Evolutionary conservation across 2,329 filamentous ascomycete genomes (phyloP).

Genomic region (Pseudogymnoascus sp.): DNA sequence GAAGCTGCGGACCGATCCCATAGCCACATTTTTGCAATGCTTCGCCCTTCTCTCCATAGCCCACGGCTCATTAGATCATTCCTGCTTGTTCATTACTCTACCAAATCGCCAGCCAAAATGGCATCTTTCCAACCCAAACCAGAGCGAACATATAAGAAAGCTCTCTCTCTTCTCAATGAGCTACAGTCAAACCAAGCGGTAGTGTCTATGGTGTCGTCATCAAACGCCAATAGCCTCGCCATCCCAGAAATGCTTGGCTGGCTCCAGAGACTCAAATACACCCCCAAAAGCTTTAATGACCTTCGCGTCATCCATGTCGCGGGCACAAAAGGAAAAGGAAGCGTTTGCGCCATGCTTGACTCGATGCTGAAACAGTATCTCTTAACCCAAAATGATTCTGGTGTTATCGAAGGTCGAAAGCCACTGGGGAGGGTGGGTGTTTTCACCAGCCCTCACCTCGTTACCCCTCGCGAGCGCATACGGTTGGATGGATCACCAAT

Average conservation of each 20-base stretch:
- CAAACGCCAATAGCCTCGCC: slow-evolving; percentile 18
- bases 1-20: neutral
- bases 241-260: slow-evolving; percentile 29
- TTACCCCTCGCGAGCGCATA: slow-evolving; percentile 60
- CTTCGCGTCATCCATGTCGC: slow-evolving; percentile 63
- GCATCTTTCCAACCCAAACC: neutral
- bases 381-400: neutral
- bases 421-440: slow-evolving; percentile 43
- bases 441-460: slow-evolving; percentile 62
- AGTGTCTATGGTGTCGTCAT: neutral
- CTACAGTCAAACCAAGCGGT: neutral
- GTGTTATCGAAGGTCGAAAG: neutral
- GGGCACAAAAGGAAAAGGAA: slow-evolving; percentile 72
- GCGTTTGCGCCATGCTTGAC: slow-evolving; percentile 59
- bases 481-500: slow-evolving; percentile 52
- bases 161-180: neutral
- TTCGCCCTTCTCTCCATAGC: neutral
- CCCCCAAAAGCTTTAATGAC: slow-evolving; percentile 43
- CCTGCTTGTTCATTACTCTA: neutral
- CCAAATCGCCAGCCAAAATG: neutral
- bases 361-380: slow-evolving; percentile 50
- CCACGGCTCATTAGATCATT: slow-evolving; percentile 3
- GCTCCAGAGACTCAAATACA: slow-evolving; percentile 9
- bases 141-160: neutral
- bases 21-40: neutral